phyloP scores from a whole-genome alignment of 345 rosid genomes.

The Arabidopsis arenosa region DNA sequence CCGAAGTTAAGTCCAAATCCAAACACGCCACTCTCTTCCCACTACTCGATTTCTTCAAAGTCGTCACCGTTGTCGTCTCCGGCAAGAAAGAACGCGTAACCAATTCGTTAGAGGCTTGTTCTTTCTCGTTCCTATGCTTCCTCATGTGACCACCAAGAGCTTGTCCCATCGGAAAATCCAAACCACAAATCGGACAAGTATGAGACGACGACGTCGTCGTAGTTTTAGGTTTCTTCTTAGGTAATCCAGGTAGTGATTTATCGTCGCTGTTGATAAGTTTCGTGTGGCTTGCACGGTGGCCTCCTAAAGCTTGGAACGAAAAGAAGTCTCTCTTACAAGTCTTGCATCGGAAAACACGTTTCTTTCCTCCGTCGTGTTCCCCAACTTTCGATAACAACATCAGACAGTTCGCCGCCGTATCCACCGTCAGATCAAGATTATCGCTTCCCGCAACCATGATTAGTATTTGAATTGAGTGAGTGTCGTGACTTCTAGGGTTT shows the following conservation, averaged over 20 bases:
- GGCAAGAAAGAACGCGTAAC: slow-evolving; percentile 48
- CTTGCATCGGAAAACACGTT: slow-evolving; percentile 62
- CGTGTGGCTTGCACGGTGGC: slow-evolving; percentile 82
- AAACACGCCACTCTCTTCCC: slow-evolving; percentile 37
- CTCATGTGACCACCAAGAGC: slow-evolving; percentile 93
- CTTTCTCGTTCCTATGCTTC: slow-evolving; percentile 53
- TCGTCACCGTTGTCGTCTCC: slow-evolving; percentile 23
- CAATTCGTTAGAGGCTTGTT: background rate
- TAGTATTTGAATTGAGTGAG: background rate
- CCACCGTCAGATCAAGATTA: slow-evolving; percentile 27
- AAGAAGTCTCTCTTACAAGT: slow-evolving; percentile 69
- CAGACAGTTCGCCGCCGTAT: slow-evolving; percentile 53
- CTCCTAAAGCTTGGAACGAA: slow-evolving; percentile 90
- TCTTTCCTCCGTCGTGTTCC: background rate
- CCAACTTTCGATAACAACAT: slow-evolving; percentile 70
- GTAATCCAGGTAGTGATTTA: background rate
- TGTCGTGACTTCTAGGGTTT: slow-evolving; percentile 24
- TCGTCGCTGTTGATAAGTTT: slow-evolving; percentile 51
- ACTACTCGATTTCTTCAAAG: slow-evolving; percentile 53
- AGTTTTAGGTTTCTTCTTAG: slow-evolving; percentile 42
- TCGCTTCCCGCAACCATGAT: slow-evolving; percentile 52
- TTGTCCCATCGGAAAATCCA: slow-evolving; percentile 76
- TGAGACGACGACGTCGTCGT: slow-evolving; percentile 50
- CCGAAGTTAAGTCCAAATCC: slow-evolving; percentile 12
- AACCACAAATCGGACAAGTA: slow-evolving; percentile 67